These are phyloP conservation scores for Pyrenochaeta sp. DNA, from an alignment of 2,329 filamentous ascomycete species.

Conservation along the genomic window DNA sequence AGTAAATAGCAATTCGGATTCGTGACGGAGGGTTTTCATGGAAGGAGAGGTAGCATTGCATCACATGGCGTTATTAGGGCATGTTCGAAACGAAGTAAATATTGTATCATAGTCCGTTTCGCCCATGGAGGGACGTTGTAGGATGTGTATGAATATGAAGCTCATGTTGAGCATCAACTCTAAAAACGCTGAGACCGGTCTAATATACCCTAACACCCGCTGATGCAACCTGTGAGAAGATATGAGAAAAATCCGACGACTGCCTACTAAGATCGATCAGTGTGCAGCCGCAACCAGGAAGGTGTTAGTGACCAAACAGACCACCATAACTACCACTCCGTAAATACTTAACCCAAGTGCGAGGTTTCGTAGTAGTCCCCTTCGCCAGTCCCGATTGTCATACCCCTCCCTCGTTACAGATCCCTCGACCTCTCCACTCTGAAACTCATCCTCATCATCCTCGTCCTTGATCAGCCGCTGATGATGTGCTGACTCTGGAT, in stretches of 20 bases:
- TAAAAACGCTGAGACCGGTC: not conserved
- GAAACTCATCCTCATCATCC: slow-evolving; percentile 77
- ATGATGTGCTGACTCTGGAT: slow-evolving; percentile 85
- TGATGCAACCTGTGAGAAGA: not conserved
- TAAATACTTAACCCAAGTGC: slow-evolving; percentile 83
- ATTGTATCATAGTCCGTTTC: slow-evolving; percentile 1
- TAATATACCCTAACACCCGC: slow-evolving; percentile 4
- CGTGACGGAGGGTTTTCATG: not conserved
- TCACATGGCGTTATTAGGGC: slow-evolving; percentile 13
- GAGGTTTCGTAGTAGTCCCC: slow-evolving; percentile 71
- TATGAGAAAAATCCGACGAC: not conserved
- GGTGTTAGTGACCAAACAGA: slow-evolving; percentile 85
- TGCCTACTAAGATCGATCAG: slow-evolving; percentile 43
- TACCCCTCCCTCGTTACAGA: slow-evolving; percentile 53
- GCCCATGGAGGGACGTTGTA: not conserved
- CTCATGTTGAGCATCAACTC: not conserved
- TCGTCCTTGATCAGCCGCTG: slow-evolving; percentile 90
- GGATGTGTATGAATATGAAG: slow-evolving; percentile 2
- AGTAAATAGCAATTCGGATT: not conserved
- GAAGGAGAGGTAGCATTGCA: slow-evolving; percentile 7
- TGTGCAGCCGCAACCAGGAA: slow-evolving; percentile 73
- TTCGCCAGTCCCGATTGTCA: slow-evolving; percentile 70
- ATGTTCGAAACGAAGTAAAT: not conserved
- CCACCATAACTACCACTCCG: slow-evolving; percentile 85
- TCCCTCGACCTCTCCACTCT: slow-evolving; percentile 62